Base-by-base conservation (phyloP, 352 stramenopile species). In the Hyphochytrium catenoides region DNA sequence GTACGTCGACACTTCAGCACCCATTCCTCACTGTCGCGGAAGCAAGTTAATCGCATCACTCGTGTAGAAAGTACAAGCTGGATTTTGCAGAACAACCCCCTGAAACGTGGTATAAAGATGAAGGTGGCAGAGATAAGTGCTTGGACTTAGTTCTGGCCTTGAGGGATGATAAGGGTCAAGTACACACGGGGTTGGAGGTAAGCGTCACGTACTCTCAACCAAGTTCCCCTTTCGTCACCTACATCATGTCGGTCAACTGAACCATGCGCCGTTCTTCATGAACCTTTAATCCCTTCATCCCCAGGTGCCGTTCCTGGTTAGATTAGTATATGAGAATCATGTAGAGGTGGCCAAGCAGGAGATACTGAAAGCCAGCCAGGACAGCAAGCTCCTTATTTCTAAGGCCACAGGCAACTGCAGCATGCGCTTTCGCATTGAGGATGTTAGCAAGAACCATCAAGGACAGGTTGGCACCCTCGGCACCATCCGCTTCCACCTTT, bases 381-480 rank as follows among this genome's bases (percentile, higher is more conserved):
- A 75, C 47, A 91, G 54, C 34, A 62, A 74, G 46, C 74, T 61
- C 29, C 77, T 62, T 34, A 89, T 88, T 25, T n/a, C n/a, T n/a
- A 68, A 85, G 43, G 61, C 61, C 26, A 64, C 60, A 0, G 78
- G 75, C 1, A 77, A 76, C 16, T 63, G 70, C 4, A 51, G 70
- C 29, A 49, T 95, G 4, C 76, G 82, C 33, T 59, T 93, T 25
- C 66, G 84, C 12, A 91, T 95, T 16, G 75, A 95, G 44, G 84
- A 95, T 48, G 79, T 95, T 21, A 92, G 71, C 2, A 94, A 95
- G 57, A 96, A 95, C 60, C 83, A 95, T 46, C 85, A 96, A 49
- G 77, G 76, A 24, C 78, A 94, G 51, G 67, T 68, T n/a, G n/a
- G n/a, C n/a, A n/a, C n/a, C n/a, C n/a, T n/a, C n/a, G n/a, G n/a